Conservation (phyloP, 495 filamentous ascomycete species). For the Cryomyces minteri region DNA sequence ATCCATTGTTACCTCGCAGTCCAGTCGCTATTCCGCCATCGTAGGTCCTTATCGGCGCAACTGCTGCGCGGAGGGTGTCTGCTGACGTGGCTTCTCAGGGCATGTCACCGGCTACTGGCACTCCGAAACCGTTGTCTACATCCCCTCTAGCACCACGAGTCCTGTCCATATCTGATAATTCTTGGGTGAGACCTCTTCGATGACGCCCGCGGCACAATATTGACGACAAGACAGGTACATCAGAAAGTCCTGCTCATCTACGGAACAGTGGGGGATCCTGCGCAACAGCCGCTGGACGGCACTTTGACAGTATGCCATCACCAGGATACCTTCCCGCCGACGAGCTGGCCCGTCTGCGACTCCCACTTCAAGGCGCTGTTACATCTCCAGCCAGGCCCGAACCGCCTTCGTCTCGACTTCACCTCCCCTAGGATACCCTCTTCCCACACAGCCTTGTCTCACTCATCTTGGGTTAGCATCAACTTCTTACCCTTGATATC, state of each 20-base stretch:
- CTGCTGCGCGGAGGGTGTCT: background rate
- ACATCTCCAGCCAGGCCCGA: conserved; percentile 74
- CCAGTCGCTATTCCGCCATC: conserved; percentile 22
- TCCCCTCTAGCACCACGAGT: conserved; percentile 68
- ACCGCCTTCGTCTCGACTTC: conserved; percentile 73
- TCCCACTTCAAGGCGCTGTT: conserved; percentile 81
- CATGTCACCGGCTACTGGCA: conserved; percentile 15
- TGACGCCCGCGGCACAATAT: background rate
- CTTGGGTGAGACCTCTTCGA: conserved; percentile 42
- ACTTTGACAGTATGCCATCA: conserved; percentile 61
- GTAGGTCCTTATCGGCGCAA: conserved; percentile 6
- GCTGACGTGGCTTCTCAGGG: conserved; percentile 12
- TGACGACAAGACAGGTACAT: conserved; percentile 39
- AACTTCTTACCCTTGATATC: conserved; percentile 68
- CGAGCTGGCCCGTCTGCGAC: conserved; percentile 65
- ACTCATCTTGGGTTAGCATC: conserved; percentile 60
- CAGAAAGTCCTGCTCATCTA: conserved; percentile 74
- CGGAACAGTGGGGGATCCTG: conserved; percentile 59
- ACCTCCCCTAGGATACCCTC: conserved; percentile 59
- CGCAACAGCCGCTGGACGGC: conserved; percentile 56
- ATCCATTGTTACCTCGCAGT: conserved; percentile 9
- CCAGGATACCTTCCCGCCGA: conserved; percentile 66
- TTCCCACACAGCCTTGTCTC: conserved; percentile 42
- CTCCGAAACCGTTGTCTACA: conserved; percentile 21
- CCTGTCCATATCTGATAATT: conserved; percentile 55